Percentiles rank a stretch among this genome's conserved stretches.
These are phyloP conservation scores for Fusarium abutilonis DNA, from an alignment of 2,329 filamentous ascomycete species.

Conservation along the genomic window DNA sequence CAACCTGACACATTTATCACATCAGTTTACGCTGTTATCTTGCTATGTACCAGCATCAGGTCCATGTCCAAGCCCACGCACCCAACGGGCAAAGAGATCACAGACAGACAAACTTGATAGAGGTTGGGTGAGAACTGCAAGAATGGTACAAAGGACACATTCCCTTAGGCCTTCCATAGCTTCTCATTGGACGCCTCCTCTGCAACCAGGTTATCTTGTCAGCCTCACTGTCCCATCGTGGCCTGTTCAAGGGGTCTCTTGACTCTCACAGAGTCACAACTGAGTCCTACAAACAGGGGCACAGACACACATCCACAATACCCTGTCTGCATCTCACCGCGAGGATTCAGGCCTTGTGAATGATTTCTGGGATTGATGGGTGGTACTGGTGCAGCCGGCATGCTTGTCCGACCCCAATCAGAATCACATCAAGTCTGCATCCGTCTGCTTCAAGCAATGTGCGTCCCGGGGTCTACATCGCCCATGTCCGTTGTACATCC, in stretches of 20 bases:
- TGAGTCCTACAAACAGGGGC: constrained; percentile 23
- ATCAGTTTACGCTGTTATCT: background rate
- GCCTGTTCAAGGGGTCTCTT: constrained; percentile 36
- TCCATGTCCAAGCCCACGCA: background rate
- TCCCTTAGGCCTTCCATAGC: constrained; percentile 12
- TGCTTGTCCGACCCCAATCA: constrained; percentile 37
- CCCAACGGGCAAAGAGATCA: constrained; percentile 31
- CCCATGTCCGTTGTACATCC: constrained; percentile 10
- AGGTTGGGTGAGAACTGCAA: constrained; percentile 26
- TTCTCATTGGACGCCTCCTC: constrained; percentile 40
- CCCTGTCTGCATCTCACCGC: constrained; percentile 33
- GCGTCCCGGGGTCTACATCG: constrained; percentile 23
- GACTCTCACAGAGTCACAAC: constrained; percentile 14
- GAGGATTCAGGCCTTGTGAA: constrained; percentile 13
- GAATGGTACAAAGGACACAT: constrained; percentile 37
- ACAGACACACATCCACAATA: constrained; percentile 22
- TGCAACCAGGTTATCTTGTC: constrained; percentile 37
- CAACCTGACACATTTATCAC: too few species aligned
- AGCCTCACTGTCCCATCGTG: constrained; percentile 44
- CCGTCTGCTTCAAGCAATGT: constrained; percentile 41
- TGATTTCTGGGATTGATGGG: constrained; percentile 30
- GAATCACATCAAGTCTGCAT: constrained; percentile 35
- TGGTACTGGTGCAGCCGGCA: constrained; percentile 37
- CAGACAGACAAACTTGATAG: constrained; percentile 33
- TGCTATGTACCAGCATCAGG: background rate